Evolutionary conservation across 257 asterid genomes (phyloP), one percentile per base, ranked within the genome.

Genomic region (Linaria vulgaris): DNA sequence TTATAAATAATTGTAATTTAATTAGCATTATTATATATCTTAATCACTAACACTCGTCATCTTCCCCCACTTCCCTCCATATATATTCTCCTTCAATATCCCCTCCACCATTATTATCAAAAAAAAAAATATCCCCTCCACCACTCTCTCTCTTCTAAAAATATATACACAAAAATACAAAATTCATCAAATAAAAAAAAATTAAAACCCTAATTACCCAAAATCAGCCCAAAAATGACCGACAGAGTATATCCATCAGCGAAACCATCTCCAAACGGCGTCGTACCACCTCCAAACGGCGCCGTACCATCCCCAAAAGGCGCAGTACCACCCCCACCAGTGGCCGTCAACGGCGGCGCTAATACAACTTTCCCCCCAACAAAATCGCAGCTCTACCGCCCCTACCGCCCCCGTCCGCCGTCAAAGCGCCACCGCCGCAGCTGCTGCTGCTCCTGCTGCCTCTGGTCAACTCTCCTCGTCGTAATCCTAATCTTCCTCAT

Each of bases 391-490:
- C 82, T 74, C 59, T 85, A 85, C 63, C 82, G 81, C 79, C 43
- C 82, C 23, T 92, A 92, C 85, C 94, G 96, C 21, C 97, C 98
- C 8, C 83, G 74, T 76, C 86, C 90, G 23, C 91, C 88, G 0
- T 76, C 81, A 2, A 81, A 76, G 67, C 91, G 82, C 62, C 72
- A 65, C 65, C 64, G 89, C 66, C 79, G 98, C n/a, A 49, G 95
- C 68, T 81, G 85, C 65, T 86, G 90, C 60, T 74, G 90, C 64
- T 56, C 75, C 4, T 87, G 90, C 78, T 94, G 91, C 72, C 82
- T 85, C 45, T 90, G 95, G 78, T 76, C 85, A 3, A 85, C 87
- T n/a, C 63, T 85, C 43, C n/a, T 76, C n/a, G 34, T 90, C 27
- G 58, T 87, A 56, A 3, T 78, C 41, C 1, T 85, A 63, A 41